These are phyloP conservation scores for Tephrocybe sp. DNA, from an alignment of 768 basidiomycete species.

Conservation along the genomic window DNA sequence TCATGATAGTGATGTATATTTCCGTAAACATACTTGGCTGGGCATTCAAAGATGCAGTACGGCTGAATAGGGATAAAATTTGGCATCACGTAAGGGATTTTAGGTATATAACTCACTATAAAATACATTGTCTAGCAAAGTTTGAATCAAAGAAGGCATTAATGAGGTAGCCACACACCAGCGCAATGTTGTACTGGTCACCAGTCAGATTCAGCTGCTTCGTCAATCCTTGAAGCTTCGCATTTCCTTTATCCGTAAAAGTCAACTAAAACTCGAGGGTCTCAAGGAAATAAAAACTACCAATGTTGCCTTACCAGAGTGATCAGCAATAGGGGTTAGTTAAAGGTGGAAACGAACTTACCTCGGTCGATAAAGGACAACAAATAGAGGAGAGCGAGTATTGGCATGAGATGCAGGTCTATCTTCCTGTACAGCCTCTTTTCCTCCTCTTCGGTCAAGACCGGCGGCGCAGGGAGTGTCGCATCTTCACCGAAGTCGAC, in stretches of 20 bases:
- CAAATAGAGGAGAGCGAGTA: slow-evolving; percentile 58
- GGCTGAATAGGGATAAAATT: slow-evolving; percentile 31
- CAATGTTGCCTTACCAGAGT: slow-evolving; percentile 48
- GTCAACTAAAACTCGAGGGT: neutral
- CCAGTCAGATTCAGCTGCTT: slow-evolving; percentile 54
- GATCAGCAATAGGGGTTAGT: neutral
- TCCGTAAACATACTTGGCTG: slow-evolving; percentile 52
- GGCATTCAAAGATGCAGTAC: slow-evolving; percentile 65
- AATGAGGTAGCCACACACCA: slow-evolving; percentile 36
- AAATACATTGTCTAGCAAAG: slow-evolving; percentile 62
- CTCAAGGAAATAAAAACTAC: slow-evolving; percentile 25
- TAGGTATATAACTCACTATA: slow-evolving; percentile 40
- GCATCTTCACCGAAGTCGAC: slow-evolving; percentile 44
- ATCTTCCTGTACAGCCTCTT: slow-evolving; percentile 55
- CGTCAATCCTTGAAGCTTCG: slow-evolving; percentile 59
- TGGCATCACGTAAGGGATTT: neutral
- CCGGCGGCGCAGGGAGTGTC: slow-evolving; percentile 41
- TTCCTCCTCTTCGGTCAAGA: slow-evolving; percentile 47
- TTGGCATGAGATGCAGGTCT: slow-evolving; percentile 55
- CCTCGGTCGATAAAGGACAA: slow-evolving; percentile 66
- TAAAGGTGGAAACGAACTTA: slow-evolving; percentile 16
- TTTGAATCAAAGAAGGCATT: neutral
- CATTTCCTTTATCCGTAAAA: slow-evolving; percentile 45
- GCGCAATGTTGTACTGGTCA: slow-evolving; percentile 62
- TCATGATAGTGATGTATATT: neutral